Evolutionary conservation across 1,139 yeast species (phyloP).

Genomic region (Lodderomyces parapsilosis): DNA sequence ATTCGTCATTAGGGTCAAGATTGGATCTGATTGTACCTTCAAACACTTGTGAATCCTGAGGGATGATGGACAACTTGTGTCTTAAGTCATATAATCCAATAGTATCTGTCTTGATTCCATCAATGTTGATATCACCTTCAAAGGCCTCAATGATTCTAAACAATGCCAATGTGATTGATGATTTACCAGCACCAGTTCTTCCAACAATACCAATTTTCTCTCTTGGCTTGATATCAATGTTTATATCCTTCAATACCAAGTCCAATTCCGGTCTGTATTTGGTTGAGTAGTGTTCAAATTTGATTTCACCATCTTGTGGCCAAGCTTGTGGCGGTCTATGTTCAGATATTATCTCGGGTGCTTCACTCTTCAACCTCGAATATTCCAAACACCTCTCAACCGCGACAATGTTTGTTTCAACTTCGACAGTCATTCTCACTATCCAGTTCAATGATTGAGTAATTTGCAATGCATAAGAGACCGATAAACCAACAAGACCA

Average conservation of each 20-base stretch:
- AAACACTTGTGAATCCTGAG: slow-evolving; percentile 96
- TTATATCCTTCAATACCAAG: slow-evolving; percentile 71
- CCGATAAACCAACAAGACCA: slow-evolving; percentile 90
- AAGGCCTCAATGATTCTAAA: slow-evolving; percentile 87
- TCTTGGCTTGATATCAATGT: slow-evolving; percentile 62
- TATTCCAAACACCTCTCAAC: slow-evolving; percentile 95
- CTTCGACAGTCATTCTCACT: slow-evolving; percentile 97
- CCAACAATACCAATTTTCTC: slow-evolving; percentile 96
- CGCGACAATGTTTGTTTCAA: slow-evolving; percentile 93
- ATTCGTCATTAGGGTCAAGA: slow-evolving; percentile 76
- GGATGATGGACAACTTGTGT: slow-evolving; percentile 83
- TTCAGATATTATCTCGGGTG: slow-evolving; percentile 69
- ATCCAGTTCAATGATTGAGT: slow-evolving; percentile 96
- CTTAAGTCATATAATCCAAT: slow-evolving; percentile 86
- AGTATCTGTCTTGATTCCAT: slow-evolving; percentile 61
- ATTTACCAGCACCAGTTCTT: slow-evolving; percentile 96
- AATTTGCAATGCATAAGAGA: slow-evolving; percentile 87
- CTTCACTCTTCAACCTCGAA: slow-evolving; percentile 72
- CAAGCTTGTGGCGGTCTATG: slow-evolving; percentile 70
- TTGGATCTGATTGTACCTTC: slow-evolving; percentile 88
- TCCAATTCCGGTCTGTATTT: slow-evolving; percentile 85
- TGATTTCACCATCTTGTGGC: slow-evolving; percentile 78
- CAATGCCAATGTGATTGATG: slow-evolving; percentile 83
- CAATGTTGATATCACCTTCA: slow-evolving; percentile 72
- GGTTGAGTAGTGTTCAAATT: slow-evolving; percentile 74